Conservation (phyloP, 208 protist species). For the Acanthamoeba divionensis region DNA sequence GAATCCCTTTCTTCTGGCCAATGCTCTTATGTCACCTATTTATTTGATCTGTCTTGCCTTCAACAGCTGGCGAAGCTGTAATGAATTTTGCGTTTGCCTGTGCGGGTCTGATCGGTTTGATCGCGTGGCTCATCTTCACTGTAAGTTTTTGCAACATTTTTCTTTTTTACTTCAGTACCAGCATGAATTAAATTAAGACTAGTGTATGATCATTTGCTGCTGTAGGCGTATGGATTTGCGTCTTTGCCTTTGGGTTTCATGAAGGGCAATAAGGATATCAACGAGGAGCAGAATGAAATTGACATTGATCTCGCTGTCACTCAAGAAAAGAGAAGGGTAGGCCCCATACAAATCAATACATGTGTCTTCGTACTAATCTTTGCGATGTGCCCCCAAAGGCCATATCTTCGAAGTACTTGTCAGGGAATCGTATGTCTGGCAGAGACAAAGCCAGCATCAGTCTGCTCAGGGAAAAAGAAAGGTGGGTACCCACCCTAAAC, state of each 20-base stretch:
- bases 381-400: too few species aligned
- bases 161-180: background rate
- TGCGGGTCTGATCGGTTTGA: background rate
- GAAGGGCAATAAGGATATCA: slow-evolving; percentile 24
- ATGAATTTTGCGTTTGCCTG: slow-evolving; percentile 53
- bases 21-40: background rate
- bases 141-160: background rate
- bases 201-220: background rate
- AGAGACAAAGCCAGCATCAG: background rate
- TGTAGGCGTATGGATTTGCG: slow-evolving; percentile 10
- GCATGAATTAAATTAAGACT: background rate
- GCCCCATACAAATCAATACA: background rate
- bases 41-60: background rate
- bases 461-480: slow-evolving; percentile 10
- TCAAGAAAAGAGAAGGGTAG: background rate
- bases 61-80: background rate
- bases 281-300: slow-evolving; percentile 9
- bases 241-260: slow-evolving; percentile 42
- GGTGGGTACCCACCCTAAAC: background rate
- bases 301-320: slow-evolving; percentile 17
- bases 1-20: background rate
- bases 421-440: background rate
- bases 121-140: slow-evolving; percentile 44
- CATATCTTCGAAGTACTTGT: too few species aligned
- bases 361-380: background rate